Conservation (phyloP, 129 eudicot species). For the Pseudognaphalium luteoalbum region DNA sequence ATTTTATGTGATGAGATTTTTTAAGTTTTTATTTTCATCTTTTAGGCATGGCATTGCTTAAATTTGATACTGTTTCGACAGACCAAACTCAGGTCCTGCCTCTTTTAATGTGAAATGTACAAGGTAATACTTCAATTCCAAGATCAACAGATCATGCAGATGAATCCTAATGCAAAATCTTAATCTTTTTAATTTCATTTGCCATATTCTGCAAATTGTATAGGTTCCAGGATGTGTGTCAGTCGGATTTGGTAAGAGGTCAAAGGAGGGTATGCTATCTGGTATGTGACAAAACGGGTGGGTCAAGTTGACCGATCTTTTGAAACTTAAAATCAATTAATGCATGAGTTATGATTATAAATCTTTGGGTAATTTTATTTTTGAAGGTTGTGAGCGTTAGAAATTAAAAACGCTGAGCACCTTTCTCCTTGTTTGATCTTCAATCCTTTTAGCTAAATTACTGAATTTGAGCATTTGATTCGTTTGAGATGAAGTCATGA, state of each 20-base stretch:
- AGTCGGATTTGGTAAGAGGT: not conserved
- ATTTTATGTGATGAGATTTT: not conserved
- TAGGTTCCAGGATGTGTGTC: not conserved
- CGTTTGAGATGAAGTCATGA: too few species aligned
- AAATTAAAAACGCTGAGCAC: not conserved
- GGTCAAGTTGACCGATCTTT: not conserved
- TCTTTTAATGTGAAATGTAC: conserved; percentile 75
- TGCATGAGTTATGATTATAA: too few species aligned
- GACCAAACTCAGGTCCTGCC: conserved; percentile 89
- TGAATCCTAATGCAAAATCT: conserved; percentile 55
- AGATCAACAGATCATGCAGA: conserved; percentile 52
- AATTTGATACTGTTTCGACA: conserved; percentile 83
- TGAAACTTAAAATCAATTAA: too few species aligned
- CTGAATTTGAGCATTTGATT: too few species aligned
- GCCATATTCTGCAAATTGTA: not conserved
- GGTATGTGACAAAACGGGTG: not conserved
- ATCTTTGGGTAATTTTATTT: too few species aligned
- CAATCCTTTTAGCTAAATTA: not conserved
- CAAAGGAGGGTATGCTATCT: too few species aligned
- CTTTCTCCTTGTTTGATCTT: not conserved
- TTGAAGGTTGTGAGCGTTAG: too few species aligned
- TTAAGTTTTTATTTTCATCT: not conserved
- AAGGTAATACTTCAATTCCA: conserved; percentile 63
- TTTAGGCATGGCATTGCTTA: conserved; percentile 90
- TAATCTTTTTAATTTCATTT: not conserved